Percentiles rank a stretch among this genome's conserved stretches.
These are phyloP conservation scores for Fragilariopsis cylindrus DNA, from an alignment of 108 stramenopile species.

Conservation along the genomic window DNA sequence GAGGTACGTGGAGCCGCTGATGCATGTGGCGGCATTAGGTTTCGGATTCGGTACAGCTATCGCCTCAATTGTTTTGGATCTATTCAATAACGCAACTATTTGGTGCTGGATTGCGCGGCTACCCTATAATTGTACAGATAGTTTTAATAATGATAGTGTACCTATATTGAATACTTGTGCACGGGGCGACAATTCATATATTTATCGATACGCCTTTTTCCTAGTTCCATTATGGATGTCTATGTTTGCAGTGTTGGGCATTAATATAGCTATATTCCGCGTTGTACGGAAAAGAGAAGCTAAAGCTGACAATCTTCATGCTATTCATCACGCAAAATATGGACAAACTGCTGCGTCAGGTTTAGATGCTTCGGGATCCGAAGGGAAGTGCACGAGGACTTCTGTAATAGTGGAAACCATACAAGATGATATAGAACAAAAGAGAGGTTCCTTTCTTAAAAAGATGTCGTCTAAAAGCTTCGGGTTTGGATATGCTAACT, in stretches of 20 bases:
- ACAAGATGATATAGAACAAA: not conserved
- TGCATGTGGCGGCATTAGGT: constrained; percentile 34
- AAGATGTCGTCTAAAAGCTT: not conserved
- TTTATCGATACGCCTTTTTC: constrained; percentile 39
- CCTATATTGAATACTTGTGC: constrained; percentile 31
- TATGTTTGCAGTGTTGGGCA: constrained; percentile 9
- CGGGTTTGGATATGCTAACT: not conserved
- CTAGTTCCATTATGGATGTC: constrained; percentile 15
- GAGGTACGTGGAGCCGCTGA: constrained; percentile 28
- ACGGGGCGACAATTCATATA: constrained; percentile 49
- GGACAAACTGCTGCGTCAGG: not conserved
- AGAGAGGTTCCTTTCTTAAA: not conserved
- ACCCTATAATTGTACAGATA: constrained; percentile 34
- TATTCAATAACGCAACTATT: constrained; percentile 41
- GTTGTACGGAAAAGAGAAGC: not conserved
- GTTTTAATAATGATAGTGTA: not conserved
- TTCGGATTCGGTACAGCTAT: constrained; percentile 28
- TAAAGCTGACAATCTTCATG: not conserved
- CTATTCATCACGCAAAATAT: constrained; percentile 1
- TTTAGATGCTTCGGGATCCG: too few relatives aligned
- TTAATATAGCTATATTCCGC: constrained; percentile 16
- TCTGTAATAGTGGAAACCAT: too few relatives aligned
- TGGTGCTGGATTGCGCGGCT: constrained; percentile 62
- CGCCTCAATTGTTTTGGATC: constrained; percentile 30
- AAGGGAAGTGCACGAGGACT: too few relatives aligned